phyloP scores from a whole-genome alignment of 2,329 filamentous ascomycete species.

The Pseudonectria foliicola region DNA sequence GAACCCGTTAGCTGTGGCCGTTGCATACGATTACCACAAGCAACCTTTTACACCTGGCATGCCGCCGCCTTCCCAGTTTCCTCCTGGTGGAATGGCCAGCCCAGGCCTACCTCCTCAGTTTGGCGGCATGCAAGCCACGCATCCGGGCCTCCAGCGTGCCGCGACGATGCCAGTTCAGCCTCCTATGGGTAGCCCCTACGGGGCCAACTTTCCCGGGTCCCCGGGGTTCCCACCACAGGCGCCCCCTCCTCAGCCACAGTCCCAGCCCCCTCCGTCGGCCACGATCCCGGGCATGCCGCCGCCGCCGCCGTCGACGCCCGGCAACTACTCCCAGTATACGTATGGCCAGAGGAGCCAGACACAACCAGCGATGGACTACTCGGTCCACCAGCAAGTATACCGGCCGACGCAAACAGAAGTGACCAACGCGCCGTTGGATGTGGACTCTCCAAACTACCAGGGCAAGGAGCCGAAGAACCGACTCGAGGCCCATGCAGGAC shows the following conservation, averaged over 20 bases:
- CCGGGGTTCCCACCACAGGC: conserved; percentile 36
- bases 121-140: conserved; percentile 25
- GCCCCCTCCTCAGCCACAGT: conserved; percentile 21
- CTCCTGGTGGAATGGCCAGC: conserved; percentile 36
- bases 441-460: conserved; percentile 33
- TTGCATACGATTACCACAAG: conserved; percentile 49
- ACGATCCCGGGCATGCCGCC: conserved; percentile 32
- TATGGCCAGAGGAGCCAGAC: conserved; percentile 27
- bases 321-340: conserved; percentile 50
- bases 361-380: conserved; percentile 38
- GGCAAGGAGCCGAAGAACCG: conserved; percentile 42
- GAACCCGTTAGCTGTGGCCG: conserved; percentile 51
- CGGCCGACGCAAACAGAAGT: conserved; percentile 58
- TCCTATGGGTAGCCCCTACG: conserved; percentile 36
- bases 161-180: conserved; percentile 43
- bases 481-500: conserved; percentile 58
- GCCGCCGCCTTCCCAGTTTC: conserved; percentile 39
- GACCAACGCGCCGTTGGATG: conserved; percentile 21
- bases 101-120: conserved; percentile 35
- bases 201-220: conserved; percentile 37
- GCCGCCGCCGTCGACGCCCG: conserved; percentile 36
- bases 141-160: conserved; percentile 41
- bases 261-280: conserved; percentile 21
- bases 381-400: conserved; percentile 63
- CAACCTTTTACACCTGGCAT: conserved; percentile 47